Conservation (phyloP, 768 basidiomycete species). For the Amanita phalloides region DNA sequence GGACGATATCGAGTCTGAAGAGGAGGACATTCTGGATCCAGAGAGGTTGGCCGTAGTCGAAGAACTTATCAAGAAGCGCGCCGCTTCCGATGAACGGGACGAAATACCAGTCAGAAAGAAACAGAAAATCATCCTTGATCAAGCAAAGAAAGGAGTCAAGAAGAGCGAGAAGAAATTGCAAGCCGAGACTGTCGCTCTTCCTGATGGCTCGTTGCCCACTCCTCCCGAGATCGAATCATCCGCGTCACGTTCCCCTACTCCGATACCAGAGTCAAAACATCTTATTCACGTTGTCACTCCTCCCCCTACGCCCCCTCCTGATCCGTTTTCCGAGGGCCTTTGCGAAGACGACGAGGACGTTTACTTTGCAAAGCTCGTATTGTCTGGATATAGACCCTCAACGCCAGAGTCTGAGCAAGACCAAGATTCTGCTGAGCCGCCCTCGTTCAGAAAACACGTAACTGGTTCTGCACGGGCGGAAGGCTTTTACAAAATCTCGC, state of each 20-base stretch:
- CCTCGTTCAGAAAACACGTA: slow-evolving; percentile 62
- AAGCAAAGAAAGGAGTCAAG: slow-evolving; percentile 28
- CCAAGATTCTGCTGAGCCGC: slow-evolving; percentile 22
- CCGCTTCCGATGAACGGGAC: slow-evolving; percentile 28
- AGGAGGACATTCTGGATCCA: slow-evolving; percentile 32
- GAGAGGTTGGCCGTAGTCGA: slow-evolving; percentile 17
- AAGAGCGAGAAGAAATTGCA: slow-evolving; percentile 15
- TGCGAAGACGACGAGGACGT: slow-evolving; percentile 87
- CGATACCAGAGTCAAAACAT: slow-evolving; percentile 22
- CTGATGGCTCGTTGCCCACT: slow-evolving; percentile 38
- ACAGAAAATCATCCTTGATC: slow-evolving; percentile 14
- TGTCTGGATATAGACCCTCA: slow-evolving; percentile 28
- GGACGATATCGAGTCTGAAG: slow-evolving; percentile 45
- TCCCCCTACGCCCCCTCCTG: slow-evolving; percentile 37
- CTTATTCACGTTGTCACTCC: slow-evolving; percentile 22
- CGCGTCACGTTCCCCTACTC: slow-evolving; percentile 42
- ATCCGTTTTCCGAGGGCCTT: slow-evolving; percentile 44
- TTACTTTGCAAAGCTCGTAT: slow-evolving; percentile 61
- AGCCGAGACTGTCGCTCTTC: slow-evolving; percentile 40
- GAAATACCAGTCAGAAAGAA: slow-evolving; percentile 38
- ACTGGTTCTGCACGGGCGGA: slow-evolving; percentile 89
- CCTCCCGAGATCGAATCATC: slow-evolving; percentile 38
- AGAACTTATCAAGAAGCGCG: slow-evolving; percentile 30
- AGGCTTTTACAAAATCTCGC: slow-evolving; percentile 92
- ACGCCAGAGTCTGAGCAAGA: slow-evolving; percentile 12